Evolutionary conservation across 2,329 filamentous ascomycete species (phyloP), one percentile per base, ranked within the genome.

Genomic region (Paramyrothecium roridum): DNA sequence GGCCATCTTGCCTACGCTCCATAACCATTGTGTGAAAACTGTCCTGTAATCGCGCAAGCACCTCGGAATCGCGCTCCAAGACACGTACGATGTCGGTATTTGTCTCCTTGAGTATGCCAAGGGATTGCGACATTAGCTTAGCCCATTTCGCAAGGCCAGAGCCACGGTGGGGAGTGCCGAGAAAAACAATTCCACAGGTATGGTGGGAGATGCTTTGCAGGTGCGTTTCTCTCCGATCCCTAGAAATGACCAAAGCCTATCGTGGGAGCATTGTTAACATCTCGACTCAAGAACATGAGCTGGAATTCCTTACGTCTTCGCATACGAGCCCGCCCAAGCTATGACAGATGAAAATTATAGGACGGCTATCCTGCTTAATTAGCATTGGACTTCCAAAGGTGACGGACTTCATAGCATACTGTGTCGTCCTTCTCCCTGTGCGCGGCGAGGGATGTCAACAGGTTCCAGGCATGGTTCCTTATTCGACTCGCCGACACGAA

Each of bases 321-420:
- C 57, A 63, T 30, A 63, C 57, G 3, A 62, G 34, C 8, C 60
- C 60, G 0, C 60, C 60, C 1, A 62, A 45, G 19, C 60, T 57
- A 11, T 63, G 61, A 1, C 59, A 61, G 22, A 63, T 12, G 10
- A 63, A 63, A 2, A 63, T 54, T 1, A 63, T 61, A 0, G 61
- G 59, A 0, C 61, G 40, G 0, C 47, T 43, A 12, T 52, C 10
- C 60, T 62, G 21, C 1, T 1, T 0, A 1, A 21, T 12, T 59
- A n/a, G n/a, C 12, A 56, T 37, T n/a, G 0, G 13, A 1, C 21
- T 10, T 3, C 17, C 13, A 2, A 1, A 13, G 7, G 2, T 2
- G 12, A 16, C 19, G 3, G 22, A 8, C 2, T 26, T 10, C 3
- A 26, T 3, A 48, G 13, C 49, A 59, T 30, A 30, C 60, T 23